Base-by-base conservation (phyloP, 2,329 filamentous ascomycete genomes). In the Conoideocrella luteorostrata region DNA sequence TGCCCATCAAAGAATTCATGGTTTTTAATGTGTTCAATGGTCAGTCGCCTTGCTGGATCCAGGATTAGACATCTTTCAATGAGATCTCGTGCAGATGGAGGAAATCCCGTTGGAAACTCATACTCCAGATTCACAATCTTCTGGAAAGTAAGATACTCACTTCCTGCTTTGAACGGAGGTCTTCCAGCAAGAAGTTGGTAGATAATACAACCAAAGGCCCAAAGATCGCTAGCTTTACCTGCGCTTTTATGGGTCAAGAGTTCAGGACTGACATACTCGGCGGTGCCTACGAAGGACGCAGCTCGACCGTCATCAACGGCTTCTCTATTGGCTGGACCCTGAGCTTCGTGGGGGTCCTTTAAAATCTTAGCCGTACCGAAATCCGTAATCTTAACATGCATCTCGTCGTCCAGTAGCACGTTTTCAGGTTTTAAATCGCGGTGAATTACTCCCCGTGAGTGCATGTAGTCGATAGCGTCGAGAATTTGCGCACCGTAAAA, bases 361-460 rank as follows among this genome's bases (percentile, higher is more conserved):
- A 98, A 71, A 49, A 98, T 80, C 63, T 96, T 97, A n/a, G 93
- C 93, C 0, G 93, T 98, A 33, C 93, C 93, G 60, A 98, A 98
- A 65, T 98, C 93, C 7, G 93, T 98, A 52, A 98, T 96, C 63
- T 98, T 98, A 66, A 97, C 84, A 57, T 97, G 88, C 86, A 96
- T 94, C 58, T 95, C 85, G 51, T 90, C 86, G 62, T 98, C 93
- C 29, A 98, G 73, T 6, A 98, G 76, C 4, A 98, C 90, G 52
- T 98, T 98, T 62, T 98, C 93, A 0, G 93, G 93, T 60, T 98
- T 98, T 52, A 98, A 66, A 60, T 98, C 93, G 51, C 93, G 85
- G 64, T 98, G 93, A 48, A 98, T 97, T 20, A 98, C 89, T 18
- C 91, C 93, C 50, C 88, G 81, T 33, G 84, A 88, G 68, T 98